phyloP scores from a whole-genome alignment of 495 filamentous ascomycete genomes.

The Parmelia sp. region DNA sequence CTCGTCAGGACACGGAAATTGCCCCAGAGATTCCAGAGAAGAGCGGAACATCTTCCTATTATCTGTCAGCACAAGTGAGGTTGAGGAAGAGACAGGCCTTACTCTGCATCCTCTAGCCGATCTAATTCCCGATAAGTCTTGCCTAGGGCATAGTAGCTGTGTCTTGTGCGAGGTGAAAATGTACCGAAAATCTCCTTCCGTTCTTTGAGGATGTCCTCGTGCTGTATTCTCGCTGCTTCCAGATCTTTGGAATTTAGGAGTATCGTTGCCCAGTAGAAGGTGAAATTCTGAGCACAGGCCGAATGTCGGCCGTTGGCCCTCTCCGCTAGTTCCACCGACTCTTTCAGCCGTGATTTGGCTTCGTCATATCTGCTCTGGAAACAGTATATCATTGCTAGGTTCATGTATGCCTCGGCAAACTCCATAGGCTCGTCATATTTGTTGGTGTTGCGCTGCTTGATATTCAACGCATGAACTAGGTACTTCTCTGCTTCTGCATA shows the following conservation, averaged over 20 bases:
- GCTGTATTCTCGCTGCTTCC: neutral
- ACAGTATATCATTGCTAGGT: neutral
- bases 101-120: neutral
- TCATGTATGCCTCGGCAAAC: conserved; percentile 5
- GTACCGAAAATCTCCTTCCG: neutral
- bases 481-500: conserved; percentile 3
- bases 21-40: neutral
- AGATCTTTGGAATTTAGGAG: neutral
- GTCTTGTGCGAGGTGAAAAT: neutral
- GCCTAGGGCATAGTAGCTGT: neutral
- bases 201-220: neutral
- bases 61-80: neutral
- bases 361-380: conserved; percentile 1
- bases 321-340: neutral
- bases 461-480: neutral
- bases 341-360: neutral
- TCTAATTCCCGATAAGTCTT: neutral
- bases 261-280: conserved; percentile 3
- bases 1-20: neutral
- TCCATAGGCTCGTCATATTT: neutral
- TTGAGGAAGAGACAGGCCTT: neutral
- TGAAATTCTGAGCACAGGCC: neutral
- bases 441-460: neutral
- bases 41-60: neutral
- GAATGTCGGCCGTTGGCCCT: neutral